These are phyloP conservation scores for Cylindrotheca fusiformis DNA, from an alignment of 108 stramenopile species.

Conservation along the genomic window DNA sequence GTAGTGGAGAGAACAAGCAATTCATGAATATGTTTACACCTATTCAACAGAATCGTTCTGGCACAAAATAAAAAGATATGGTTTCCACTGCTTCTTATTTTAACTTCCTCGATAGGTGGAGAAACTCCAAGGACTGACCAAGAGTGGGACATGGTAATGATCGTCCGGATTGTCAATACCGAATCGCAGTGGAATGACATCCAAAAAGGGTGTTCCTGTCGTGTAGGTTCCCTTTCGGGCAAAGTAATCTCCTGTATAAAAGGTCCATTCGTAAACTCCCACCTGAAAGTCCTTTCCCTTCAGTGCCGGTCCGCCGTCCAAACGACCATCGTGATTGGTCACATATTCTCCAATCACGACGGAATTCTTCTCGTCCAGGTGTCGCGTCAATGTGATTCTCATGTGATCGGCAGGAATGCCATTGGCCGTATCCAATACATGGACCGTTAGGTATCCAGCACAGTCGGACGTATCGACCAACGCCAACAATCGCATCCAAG, in stretches of 20 bases:
- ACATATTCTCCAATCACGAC: constrained; percentile 60
- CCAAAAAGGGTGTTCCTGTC: constrained; percentile 80
- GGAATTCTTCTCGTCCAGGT: constrained; percentile 38
- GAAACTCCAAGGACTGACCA: constrained; percentile 87
- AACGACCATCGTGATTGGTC: constrained; percentile 82
- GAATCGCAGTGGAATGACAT: constrained; percentile 79
- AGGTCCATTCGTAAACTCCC: constrained; percentile 82
- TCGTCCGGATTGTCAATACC: constrained; percentile 91
- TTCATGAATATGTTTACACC: background rate
- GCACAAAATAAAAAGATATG: background rate
- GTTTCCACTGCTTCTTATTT: background rate
- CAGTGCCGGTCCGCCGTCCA: constrained; percentile 72
- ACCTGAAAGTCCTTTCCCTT: constrained; percentile 59
- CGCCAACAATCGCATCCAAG: constrained; percentile 87
- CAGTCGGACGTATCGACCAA: constrained; percentile 44
- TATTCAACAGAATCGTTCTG: background rate
- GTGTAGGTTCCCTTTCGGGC: constrained; percentile 53
- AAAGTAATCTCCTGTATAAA: constrained; percentile 88
- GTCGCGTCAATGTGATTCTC: constrained; percentile 62
- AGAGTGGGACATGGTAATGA: constrained; percentile 90
- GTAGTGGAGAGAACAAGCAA: no score
- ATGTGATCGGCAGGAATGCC: constrained; percentile 75
- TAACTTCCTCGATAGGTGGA: constrained; percentile 87
- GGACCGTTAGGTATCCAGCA: constrained; percentile 84
- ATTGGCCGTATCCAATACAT: constrained; percentile 86